Evolutionary conservation across 768 basidiomycete genomes (phyloP), one percentile per base, ranked within the genome.

Genomic region (Agrocybe pediades): DNA sequence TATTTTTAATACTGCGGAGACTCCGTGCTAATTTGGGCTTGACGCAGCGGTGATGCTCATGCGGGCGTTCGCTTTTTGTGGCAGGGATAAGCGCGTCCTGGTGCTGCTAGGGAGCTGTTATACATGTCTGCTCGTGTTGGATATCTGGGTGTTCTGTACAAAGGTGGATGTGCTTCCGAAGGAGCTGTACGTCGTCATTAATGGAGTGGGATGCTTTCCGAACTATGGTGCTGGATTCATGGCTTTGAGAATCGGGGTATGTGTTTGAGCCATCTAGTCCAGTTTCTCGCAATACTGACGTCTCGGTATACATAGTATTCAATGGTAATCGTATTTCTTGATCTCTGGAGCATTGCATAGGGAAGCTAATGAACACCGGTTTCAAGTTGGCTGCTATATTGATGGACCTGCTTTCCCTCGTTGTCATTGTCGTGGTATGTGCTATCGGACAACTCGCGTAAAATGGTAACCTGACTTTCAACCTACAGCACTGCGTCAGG

Each of bases 61-160:
- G 69, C 70, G 76, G 21, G 72, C 75, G 23, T 74, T 74, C 43
- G 76, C 73, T 6, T 78, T 78, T 53, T 63, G 73, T 6, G 75
- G 74, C 5, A 65, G 74, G 43, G 67, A 63, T 44, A 55, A 53
- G 30, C 53, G 45, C 13, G 58, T 74, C 19, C 62, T 76, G 15
- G 46, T 51, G 8, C 26, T 72, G 21, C 57, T 78, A 25, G 57
- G 63, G 7, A 16, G 52, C 2, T 64, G 64, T 41, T 76, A 68
- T 54, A 48, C 56, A 2, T 60, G 55, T 9, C 63, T 78, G 11
- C 51, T 72, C 19, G 69, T 53, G 1, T 56, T 68, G 5, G 63
- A 71, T 48, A 54, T 74, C 4, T 74, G 71, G 69, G 64, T 69
- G 5, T 76, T 76, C 53, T 71, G 68, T 33, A 57, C 53, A 15